Evolutionary conservation across 139 green algal genomes (phyloP).

Genomic region (Chlamydomonas sp.): DNA sequence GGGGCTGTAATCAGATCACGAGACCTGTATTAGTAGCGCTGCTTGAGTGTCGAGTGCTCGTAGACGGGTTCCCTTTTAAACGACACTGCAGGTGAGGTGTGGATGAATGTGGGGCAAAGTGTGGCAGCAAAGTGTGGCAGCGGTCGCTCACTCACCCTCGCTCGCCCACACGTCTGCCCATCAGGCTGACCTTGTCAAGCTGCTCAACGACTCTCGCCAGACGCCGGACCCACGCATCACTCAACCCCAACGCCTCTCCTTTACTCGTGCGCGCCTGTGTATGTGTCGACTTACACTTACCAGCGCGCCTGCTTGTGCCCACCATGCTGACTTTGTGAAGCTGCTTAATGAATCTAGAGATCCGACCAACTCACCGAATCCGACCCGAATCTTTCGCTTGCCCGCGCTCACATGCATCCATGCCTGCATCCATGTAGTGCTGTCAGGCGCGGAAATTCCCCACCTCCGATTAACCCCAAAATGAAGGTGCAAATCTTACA

Average conservation of each 20-base stretch:
- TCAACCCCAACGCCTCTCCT: neutral
- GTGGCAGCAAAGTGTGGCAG: neutral
- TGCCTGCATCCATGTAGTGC: too few species aligned
- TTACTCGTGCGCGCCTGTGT: slow-evolving; percentile 21
- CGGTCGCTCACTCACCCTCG: neutral
- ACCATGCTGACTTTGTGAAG: slow-evolving; percentile 79
- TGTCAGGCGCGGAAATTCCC: too few species aligned
- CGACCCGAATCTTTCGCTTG: too few species aligned
- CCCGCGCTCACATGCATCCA: too few species aligned
- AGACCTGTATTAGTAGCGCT: neutral
- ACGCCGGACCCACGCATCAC: neutral
- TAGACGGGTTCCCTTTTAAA: neutral
- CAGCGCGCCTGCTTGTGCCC: neutral
- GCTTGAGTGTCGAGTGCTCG: neutral
- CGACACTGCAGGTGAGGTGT: neutral
- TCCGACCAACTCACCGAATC: too few species aligned
- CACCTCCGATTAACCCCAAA: too few species aligned
- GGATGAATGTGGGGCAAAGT: neutral
- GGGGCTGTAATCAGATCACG: neutral
- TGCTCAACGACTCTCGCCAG: slow-evolving; percentile 58
- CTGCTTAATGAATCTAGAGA: slow-evolving; percentile 87
- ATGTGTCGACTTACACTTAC: neutral
- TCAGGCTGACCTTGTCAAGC: slow-evolving; percentile 61
- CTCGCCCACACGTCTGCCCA: neutral
- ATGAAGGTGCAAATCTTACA: too few species aligned